phyloP scores from a whole-genome alignment of 2,329 filamentous ascomycete genomes.

The Neopestalotiopsis sp. region DNA sequence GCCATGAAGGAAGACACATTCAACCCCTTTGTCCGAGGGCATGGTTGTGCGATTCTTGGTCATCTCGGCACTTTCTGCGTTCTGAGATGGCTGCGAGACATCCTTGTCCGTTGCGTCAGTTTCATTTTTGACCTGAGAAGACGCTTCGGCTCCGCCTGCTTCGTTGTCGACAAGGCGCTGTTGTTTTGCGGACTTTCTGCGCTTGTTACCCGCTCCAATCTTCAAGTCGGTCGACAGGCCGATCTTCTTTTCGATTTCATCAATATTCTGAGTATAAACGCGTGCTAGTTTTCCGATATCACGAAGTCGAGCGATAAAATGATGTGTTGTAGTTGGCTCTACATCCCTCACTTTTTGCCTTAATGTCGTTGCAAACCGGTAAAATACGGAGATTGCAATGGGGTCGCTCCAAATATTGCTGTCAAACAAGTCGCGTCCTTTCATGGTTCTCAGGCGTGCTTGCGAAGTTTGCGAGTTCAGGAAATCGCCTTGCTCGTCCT shows the following conservation, averaged over 20 bases:
- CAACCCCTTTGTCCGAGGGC: conserved; percentile 53
- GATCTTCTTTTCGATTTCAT: conserved; percentile 74
- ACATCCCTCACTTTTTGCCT: conserved; percentile 69
- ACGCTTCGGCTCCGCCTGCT: conserved; percentile 37
- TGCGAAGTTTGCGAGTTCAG: conserved; percentile 46
- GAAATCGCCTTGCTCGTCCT: conserved; percentile 49
- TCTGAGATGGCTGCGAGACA: conserved; percentile 26
- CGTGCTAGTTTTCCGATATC: conserved; percentile 72
- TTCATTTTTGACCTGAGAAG: conserved; percentile 25
- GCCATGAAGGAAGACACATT: conserved; percentile 75
- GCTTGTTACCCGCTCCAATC: conserved; percentile 66
- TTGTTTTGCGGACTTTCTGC: conserved; percentile 49
- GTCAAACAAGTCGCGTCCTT: conserved; percentile 75
- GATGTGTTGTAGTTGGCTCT: conserved; percentile 68
- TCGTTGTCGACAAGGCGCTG: conserved; percentile 30
- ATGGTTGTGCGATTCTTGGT: conserved; percentile 26
- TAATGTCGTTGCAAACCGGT: conserved; percentile 72
- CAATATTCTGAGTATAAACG: conserved; percentile 79
- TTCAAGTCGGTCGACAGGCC: conserved; percentile 68
- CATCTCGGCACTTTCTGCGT: conserved; percentile 24
- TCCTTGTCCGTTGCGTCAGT: conserved; percentile 25
- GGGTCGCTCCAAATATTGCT: conserved; percentile 73
- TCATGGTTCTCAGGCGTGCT: conserved; percentile 62
- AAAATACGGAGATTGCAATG: conserved; percentile 72
- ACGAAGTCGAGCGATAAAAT: conserved; percentile 70